Conservation (phyloP, 2,329 filamentous ascomycete species). For the Leptoxyphium fumago region DNA sequence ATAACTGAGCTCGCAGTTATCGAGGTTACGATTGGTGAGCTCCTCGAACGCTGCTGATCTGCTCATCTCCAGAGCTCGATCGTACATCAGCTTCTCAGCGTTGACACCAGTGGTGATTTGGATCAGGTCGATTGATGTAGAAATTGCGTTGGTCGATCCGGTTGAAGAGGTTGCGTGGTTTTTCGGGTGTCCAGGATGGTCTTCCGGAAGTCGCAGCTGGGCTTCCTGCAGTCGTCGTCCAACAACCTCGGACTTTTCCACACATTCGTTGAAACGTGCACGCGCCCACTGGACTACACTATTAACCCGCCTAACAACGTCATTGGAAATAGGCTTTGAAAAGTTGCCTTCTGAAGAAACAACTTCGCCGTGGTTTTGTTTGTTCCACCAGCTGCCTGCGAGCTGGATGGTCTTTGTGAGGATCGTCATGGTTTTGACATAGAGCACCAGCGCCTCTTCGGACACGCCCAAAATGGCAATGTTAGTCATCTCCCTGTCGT, state of each 20-base stretch:
- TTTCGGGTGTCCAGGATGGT: conserved; percentile 73
- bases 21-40: conserved; percentile 77
- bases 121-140: conserved; percentile 62
- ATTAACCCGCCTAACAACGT: conserved; percentile 52
- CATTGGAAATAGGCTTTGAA: conserved; percentile 14
- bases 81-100: conserved; percentile 95
- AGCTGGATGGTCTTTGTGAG: conserved; percentile 93
- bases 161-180: conserved; percentile 50
- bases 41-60: conserved; percentile 88
- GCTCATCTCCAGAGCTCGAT: conserved; percentile 94
- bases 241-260: conserved; percentile 94
- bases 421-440: conserved; percentile 83
- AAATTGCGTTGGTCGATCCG: conserved; percentile 37
- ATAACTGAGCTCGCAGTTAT: conserved; percentile 83
- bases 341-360: conserved; percentile 20
- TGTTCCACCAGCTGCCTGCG: conserved; percentile 73
- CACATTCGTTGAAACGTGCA: conserved; percentile 84
- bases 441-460: conserved; percentile 88
- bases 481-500: conserved; percentile 61
- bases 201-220: conserved; percentile 66
- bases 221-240: conserved; percentile 74
- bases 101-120: conserved; percentile 77
- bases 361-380: conserved; percentile 38
- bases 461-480: conserved; percentile 78
- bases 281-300: conserved; percentile 93